A percentile compares a stretch with the other conserved stretches of the same genome.
Evolutionary conservation across 139 green algal species (phyloP).

Genomic region (Zygnema circumcarinatum): DNA sequence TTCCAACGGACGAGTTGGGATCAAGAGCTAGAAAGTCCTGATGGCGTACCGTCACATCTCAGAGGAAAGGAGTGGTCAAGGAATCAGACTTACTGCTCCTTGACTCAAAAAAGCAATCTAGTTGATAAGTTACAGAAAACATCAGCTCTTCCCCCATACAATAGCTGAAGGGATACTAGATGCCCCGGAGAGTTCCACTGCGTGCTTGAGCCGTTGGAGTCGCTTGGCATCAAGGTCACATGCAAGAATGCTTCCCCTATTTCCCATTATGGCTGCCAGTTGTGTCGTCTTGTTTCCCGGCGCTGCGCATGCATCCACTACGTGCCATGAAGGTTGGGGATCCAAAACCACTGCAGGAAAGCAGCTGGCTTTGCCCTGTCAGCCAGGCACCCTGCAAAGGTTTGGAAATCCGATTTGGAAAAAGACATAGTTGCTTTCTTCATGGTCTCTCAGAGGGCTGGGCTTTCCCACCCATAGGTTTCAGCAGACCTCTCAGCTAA

Average conservation of each 20-base stretch:
- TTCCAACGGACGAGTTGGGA: neutral
- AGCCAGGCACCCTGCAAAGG: neutral
- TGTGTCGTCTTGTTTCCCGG: conserved; percentile 99
- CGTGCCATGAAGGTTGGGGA: conserved; percentile 68
- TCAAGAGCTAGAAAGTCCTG: conserved; percentile 85
- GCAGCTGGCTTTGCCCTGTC: conserved; percentile 84
- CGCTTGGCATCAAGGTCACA: conserved; percentile 84
- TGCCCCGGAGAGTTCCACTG: conserved; percentile 69
- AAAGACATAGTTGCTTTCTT: conserved; percentile 1
- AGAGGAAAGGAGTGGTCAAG: neutral
- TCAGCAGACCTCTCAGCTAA: too few species aligned
- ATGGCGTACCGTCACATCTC: conserved; percentile 33
- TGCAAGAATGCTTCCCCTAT: conserved; percentile 74
- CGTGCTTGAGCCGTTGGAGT: conserved; percentile 73
- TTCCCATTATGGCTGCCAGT: conserved; percentile 77
- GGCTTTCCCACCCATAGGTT: too few species aligned
- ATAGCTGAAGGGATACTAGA: conserved; percentile 23
- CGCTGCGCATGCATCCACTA: conserved; percentile 93
- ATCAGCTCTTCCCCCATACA: too few species aligned
- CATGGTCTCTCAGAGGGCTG: too few species aligned
- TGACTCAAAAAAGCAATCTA: too few species aligned
- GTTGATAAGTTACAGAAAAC: too few species aligned
- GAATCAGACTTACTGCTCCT: too few species aligned
- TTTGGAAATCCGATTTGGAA: neutral
- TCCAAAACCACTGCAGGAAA: conserved; percentile 84